Conservation (phyloP, 192 early-diverging fungal genomes). For the Entomortierella beljakovae region DNA sequence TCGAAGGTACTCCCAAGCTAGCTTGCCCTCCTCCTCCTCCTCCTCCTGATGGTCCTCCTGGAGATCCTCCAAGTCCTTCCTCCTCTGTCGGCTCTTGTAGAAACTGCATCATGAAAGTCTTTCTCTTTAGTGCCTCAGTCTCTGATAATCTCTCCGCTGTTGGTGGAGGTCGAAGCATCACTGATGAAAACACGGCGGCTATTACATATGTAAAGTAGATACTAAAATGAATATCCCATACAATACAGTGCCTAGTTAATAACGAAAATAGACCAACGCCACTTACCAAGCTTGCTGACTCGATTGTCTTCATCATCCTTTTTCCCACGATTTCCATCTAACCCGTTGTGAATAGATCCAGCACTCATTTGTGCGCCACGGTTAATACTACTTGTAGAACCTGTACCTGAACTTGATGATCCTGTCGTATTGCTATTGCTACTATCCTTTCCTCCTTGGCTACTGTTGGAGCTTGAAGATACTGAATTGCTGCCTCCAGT, state of each 20-base stretch:
- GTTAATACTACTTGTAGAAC: background rate
- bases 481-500: constrained; percentile 15
- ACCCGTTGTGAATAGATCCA: constrained; percentile 30
- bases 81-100: constrained; percentile 46
- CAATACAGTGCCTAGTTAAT: background rate
- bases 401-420: background rate
- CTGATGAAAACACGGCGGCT: constrained; percentile 41
- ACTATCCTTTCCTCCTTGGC: background rate
- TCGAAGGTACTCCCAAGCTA: no score
- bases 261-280: background rate
- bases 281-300: constrained; percentile 42
- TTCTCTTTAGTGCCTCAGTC: constrained; percentile 31
- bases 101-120: constrained; percentile 50
- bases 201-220: background rate
- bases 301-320: constrained; percentile 47
- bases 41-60: background rate
- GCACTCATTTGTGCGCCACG: constrained; percentile 20
- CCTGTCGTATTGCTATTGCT: background rate
- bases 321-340: constrained; percentile 20
- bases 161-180: constrained; percentile 48
- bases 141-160: constrained; percentile 46
- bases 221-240: background rate
- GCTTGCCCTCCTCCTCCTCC: no score
- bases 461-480: background rate
- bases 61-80: constrained; percentile 9